Conservation (phyloP, 108 stramenopile species). For the Cylindrotheca closterium region DNA sequence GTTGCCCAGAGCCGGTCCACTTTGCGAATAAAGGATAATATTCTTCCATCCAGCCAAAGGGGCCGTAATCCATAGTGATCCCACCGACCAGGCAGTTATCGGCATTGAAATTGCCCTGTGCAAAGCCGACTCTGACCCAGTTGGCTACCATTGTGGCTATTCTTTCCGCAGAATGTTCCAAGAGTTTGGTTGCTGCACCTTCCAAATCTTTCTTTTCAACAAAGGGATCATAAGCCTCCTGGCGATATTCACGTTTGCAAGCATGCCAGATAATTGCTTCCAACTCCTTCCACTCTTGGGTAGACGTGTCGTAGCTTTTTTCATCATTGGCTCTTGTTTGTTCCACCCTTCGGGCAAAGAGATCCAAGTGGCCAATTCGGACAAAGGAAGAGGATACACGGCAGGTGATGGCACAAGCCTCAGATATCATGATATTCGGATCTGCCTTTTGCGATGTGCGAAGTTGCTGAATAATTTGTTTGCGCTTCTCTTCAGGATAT, state of each 20-base stretch:
- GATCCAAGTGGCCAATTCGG: slow-evolving; percentile 86
- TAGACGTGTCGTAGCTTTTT: slow-evolving; percentile 29
- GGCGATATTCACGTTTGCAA: slow-evolving; percentile 67
- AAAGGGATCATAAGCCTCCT: slow-evolving; percentile 63
- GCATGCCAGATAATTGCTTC: slow-evolving; percentile 83
- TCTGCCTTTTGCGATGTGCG: slow-evolving; percentile 51
- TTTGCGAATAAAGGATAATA: slow-evolving; percentile 85
- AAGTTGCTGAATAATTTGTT: slow-evolving; percentile 66
- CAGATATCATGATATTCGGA: slow-evolving; percentile 78
- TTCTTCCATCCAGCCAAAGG: slow-evolving; percentile 92
- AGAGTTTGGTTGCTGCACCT: slow-evolving; percentile 49
- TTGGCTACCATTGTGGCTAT: slow-evolving; percentile 75
- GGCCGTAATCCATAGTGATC: slow-evolving; percentile 94
- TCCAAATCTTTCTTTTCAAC: slow-evolving; percentile 46
- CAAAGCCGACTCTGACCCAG: slow-evolving; percentile 93
- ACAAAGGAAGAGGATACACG: slow-evolving; percentile 76
- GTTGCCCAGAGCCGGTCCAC: slow-evolving; percentile 76
- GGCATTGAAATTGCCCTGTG: slow-evolving; percentile 96
- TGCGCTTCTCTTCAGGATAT: slow-evolving; percentile 48
- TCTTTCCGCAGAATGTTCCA: slow-evolving; percentile 46
- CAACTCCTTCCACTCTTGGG: slow-evolving; percentile 64
- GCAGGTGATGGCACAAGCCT: slow-evolving; percentile 87
- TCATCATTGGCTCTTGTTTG: slow-evolving; percentile 2
- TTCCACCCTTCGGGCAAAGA: slow-evolving; percentile 70
- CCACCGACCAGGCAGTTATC: slow-evolving; percentile 89